Evolutionary conservation across 179 eudicot species (phyloP).

Genomic region (Silene noctiflora): DNA sequence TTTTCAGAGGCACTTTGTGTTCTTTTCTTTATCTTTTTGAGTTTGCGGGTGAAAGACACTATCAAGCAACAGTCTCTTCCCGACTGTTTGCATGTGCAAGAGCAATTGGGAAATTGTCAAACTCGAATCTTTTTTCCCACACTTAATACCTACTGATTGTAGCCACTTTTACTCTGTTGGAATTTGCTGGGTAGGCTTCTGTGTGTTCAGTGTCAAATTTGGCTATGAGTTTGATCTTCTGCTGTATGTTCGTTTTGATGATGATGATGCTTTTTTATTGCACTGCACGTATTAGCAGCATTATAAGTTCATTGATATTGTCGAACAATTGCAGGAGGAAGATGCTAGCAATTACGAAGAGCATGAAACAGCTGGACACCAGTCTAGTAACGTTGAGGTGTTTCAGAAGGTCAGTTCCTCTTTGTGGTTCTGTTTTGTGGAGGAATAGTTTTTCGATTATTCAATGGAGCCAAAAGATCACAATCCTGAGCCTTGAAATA

Average conservation of each 20-base stretch:
- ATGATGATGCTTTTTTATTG: background rate
- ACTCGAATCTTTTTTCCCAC: background rate
- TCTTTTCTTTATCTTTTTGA: background rate
- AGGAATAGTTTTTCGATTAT: background rate
- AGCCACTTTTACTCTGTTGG: background rate
- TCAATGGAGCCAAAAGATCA: background rate
- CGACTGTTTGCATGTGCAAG: background rate
- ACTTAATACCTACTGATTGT: background rate
- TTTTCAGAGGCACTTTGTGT: background rate
- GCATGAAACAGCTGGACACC: conserved; percentile 42
- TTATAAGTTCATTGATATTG: background rate
- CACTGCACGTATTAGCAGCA: background rate
- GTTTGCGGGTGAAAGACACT: background rate
- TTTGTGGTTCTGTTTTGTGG: background rate
- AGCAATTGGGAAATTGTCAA: background rate
- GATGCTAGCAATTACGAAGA: conserved; percentile 37
- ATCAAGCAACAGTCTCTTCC: background rate
- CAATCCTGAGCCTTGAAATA: background rate
- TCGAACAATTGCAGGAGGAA: conserved; percentile 40
- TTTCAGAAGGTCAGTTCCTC: conserved; percentile 39
- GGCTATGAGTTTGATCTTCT: background rate
- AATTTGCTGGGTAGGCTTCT: conserved; percentile 1
- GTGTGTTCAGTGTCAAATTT: background rate
- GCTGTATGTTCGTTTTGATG: background rate
- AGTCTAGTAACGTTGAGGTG: conserved; percentile 41